Percentiles rank a stretch among this genome's conserved stretches.
These are phyloP conservation scores for Pseudozyma thailandica DNA, from an alignment of 1,284 basidiomycete genomes.

Conservation along the genomic window DNA sequence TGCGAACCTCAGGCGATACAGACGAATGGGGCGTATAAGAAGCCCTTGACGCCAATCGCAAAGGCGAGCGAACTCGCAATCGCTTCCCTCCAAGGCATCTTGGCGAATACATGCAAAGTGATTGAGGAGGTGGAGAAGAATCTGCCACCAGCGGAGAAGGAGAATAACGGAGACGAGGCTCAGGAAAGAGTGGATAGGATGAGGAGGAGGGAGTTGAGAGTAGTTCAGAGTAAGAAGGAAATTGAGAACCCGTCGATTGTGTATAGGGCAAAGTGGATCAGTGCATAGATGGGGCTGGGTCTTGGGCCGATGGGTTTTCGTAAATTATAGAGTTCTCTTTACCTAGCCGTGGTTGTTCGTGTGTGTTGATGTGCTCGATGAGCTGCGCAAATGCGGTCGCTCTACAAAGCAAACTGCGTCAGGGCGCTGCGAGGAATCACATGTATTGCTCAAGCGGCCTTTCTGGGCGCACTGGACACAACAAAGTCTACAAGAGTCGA, in stretches of 20 bases:
- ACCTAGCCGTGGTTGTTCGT: neutral
- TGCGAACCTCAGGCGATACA: neutral
- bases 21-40: conserved; percentile 3
- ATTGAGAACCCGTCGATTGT: conserved; percentile 58
- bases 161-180: conserved; percentile 25
- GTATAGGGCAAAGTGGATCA: conserved; percentile 53
- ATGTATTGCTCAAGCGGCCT: neutral
- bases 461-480: neutral
- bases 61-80: conserved; percentile 73
- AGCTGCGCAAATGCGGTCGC: no score
- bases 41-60: conserved; percentile 73
- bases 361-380: neutral
- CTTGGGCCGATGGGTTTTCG: neutral
- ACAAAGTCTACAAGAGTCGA: conserved; percentile 2
- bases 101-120: conserved; percentile 68
- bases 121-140: conserved; percentile 37
- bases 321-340: neutral
- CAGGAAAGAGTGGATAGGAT: conserved; percentile 57
- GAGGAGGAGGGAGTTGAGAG: conserved; percentile 60
- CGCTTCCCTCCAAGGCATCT: conserved; percentile 84
- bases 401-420: no score
- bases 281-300: neutral
- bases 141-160: neutral
- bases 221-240: conserved; percentile 59
- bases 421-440: neutral